Conservation (phyloP, 129 eudicot genomes). For the Lonicera japonica region DNA sequence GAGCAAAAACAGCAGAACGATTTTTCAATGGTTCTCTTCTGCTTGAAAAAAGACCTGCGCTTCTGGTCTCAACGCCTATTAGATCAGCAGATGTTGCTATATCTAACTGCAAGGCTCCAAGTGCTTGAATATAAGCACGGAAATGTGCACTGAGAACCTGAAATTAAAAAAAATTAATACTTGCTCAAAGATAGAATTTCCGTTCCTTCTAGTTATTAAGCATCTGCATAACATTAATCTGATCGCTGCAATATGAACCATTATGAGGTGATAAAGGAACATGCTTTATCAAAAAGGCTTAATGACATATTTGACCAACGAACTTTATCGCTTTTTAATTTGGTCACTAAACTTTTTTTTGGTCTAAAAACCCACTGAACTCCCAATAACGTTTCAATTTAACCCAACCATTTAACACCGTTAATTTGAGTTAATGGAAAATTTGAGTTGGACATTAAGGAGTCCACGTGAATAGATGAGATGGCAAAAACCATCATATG, state of each 20-base stretch:
- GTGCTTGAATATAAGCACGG: constrained; percentile 91
- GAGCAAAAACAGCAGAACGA: constrained; percentile 96
- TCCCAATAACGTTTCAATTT: no score
- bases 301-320: no score
- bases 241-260: not conserved
- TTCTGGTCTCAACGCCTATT: constrained; percentile 89
- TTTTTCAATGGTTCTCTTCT: constrained; percentile 94
- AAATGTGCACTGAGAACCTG: constrained; percentile 97
- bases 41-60: constrained; percentile 79
- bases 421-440: no score
- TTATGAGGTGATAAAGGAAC: not conserved
- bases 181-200: not conserved
- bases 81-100: constrained; percentile 91
- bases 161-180: constrained; percentile 4
- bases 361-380: no score
- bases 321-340: no score
- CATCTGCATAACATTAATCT: not conserved
- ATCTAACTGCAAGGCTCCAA: constrained; percentile 85
- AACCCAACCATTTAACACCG: no score
- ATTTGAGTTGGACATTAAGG: no score
- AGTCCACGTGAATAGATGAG: no score
- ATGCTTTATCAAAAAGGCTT: not conserved
- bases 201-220: not conserved
- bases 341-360: no score
- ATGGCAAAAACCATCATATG: no score